A percentile compares a stretch with the other conserved stretches of the same genome.
These are phyloP conservation scores for Fusarium sp. DNA, from an alignment of 2,329 filamentous ascomycete species.

Conservation along the genomic window DNA sequence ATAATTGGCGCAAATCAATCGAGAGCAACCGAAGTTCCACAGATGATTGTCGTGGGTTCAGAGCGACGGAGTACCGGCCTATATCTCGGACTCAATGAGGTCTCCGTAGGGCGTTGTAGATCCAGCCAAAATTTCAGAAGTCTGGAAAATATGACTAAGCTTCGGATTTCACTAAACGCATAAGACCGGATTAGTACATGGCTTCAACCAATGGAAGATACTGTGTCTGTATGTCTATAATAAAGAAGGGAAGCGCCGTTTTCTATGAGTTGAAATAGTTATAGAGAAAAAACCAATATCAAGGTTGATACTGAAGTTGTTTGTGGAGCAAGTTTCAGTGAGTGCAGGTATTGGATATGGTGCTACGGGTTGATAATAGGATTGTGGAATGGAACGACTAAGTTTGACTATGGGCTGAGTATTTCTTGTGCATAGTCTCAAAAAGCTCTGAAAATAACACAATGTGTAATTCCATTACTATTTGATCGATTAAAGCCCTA, in stretches of 20 bases:
- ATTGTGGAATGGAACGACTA: neutral
- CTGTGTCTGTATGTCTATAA: neutral
- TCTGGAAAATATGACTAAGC: constrained; percentile 42
- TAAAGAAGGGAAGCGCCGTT: neutral
- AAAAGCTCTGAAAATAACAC: neutral
- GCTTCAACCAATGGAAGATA: neutral
- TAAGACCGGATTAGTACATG: constrained; percentile 31
- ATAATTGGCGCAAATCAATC: neutral
- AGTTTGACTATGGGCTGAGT: neutral
- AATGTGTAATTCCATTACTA: neutral
- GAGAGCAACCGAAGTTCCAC: constrained; percentile 8
- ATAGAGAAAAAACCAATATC: neutral
- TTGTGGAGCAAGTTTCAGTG: neutral
- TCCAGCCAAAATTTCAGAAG: constrained; percentile 45
- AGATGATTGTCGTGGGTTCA: constrained; percentile 12
- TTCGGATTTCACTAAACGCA: neutral
- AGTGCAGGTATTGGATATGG: too few species aligned
- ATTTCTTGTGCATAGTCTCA: too few species aligned
- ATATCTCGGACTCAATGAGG: constrained; percentile 28
- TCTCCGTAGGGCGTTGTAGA: constrained; percentile 22
- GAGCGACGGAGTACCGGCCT: constrained; percentile 27
- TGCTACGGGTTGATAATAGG: neutral
- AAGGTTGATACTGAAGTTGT: neutral
- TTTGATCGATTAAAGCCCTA: neutral
- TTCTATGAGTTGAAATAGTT: neutral